Evolutionary conservation across 208 protist species (phyloP).

Genomic region (Kentomonas sorsogonicus): DNA sequence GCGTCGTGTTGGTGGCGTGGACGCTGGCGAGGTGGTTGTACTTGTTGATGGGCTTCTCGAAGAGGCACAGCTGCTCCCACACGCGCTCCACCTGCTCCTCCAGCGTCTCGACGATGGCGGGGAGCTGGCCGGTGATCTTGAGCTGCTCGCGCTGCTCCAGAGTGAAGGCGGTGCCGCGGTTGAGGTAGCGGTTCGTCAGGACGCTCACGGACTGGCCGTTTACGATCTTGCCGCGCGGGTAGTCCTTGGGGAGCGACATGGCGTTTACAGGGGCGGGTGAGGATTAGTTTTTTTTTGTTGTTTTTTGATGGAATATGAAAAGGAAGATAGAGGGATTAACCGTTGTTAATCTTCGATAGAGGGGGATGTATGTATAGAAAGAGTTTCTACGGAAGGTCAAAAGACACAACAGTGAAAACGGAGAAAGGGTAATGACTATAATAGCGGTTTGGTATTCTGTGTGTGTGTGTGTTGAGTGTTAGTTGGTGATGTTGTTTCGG

Average conservation of each 20-base stretch:
- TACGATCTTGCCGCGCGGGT: not conserved
- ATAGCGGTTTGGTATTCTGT: too few relatives aligned
- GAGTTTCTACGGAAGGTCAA: too few relatives aligned
- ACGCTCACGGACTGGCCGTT: conserved; percentile 14
- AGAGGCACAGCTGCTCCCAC: conserved; percentile 57
- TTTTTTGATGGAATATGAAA: too few relatives aligned
- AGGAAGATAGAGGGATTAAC: too few relatives aligned
- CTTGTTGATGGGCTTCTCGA: conserved; percentile 81
- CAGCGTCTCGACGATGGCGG: conserved; percentile 68
- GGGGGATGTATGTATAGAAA: too few relatives aligned
- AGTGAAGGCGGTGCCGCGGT: conserved; percentile 79
- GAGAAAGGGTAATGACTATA: too few relatives aligned
- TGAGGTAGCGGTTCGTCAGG: conserved; percentile 71
- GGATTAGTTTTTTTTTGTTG: too few relatives aligned
- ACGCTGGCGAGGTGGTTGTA: conserved; percentile 69
- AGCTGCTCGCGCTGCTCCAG: conserved; percentile 66
- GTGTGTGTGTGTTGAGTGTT: too few relatives aligned
- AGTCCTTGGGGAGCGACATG: conserved; percentile 14
- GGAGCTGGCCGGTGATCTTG: conserved; percentile 52
- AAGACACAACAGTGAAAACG: too few relatives aligned
- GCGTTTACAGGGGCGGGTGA: too few relatives aligned
- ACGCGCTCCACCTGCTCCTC: conserved; percentile 71
- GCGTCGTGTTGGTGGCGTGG: conserved; percentile 66
- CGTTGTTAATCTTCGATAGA: too few relatives aligned
- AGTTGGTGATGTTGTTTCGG: too few relatives aligned